Base-by-base conservation (phyloP, 169 alveolate species). In the Plasmodium vinckei region DNA sequence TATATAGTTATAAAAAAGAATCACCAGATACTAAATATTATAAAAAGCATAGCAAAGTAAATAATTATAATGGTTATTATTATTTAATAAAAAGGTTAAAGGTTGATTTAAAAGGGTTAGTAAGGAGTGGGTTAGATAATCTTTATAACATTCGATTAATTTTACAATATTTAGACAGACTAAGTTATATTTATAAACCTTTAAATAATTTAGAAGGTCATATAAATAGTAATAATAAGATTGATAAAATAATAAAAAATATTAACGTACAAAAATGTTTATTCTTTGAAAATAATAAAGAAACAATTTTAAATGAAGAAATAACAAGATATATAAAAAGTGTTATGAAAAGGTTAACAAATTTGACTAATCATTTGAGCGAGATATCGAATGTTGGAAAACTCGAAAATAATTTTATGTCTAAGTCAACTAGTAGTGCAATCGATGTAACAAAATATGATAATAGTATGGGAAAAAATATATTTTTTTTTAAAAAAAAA, bases 171-270 rank as follows among this genome's bases (percentile, higher is more conserved):
- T 54, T 75, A 56, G 75, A 61, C 64, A 75, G 51, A 23, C 51
- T 75, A 53, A 61, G 64, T 4, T 75, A 75, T 63, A 61, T 75
- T 47, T 75, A 63, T 75, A 49, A 56, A 33, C 60, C 64, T 21
- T 47, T 61, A n/a, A 61, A 65, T 9, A 12, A 12, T 27, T 21
- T 61, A 0, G 12, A 5, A 13, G 21, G 1, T 17, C 23, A 39
- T n/a, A 46, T 13, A 23, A 44, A 9, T 15, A 25, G 13, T 2
- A 46, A 33, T 25, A 51, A 33, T 15, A 59, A 42, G 25, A 6
- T 59, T 72, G 56, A 27, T 39, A 21, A 49, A 46, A n/a, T 59
- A 21, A 12, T 72, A 59, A 25, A 39, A 59, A 15, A 19, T 15
- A 51, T 72, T 46, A 49, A 72, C 17, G 72, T 42, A 17, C 17